Evolutionary conservation across 306 rosid species (phyloP), one percentile per base, ranked within the genome.

Genomic region (Senna tora): DNA sequence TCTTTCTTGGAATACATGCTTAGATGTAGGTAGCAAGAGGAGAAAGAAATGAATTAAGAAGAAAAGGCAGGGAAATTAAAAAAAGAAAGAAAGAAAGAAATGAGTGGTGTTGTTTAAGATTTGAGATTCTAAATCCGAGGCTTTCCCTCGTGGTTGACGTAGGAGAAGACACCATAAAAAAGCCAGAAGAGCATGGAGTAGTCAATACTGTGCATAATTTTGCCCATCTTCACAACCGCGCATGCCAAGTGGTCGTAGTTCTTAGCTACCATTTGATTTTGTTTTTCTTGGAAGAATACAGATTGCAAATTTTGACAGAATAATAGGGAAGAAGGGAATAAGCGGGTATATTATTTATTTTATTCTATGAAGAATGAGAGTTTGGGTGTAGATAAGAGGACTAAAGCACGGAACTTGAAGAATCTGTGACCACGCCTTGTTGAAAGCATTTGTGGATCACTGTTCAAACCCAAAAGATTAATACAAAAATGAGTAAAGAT

Each of bases 111-210:
- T 25, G 3, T 1, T 25, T 25, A 25, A 25, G 30, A 25, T 25
- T 25, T 30, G 20, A 59, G 25, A 47, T 28, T 30, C 79, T 82
- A 89, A 74, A 87, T 87, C 59, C 81, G 80, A 69, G 92, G 87
- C 69, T 86, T 87, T 60, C 87, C 91, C 77, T 91, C 91, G 85
- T 91, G 92, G 77, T 85, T 88, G 38, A 77, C 88, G 69, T 77
- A 78, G 9, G 89, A 85, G 83, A 82, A 85, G 13, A 82, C 73
- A 30, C 87, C 89, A 72, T 84, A 84, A 45, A 84, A 77, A 7
- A 87, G 82, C 83, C 82, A 87, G 77, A 91, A 89, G 30, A 87
- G 82, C 68, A 63, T 73, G 0, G 87, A 87, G 78, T 81, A 80
- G 79, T 87, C 86, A 80, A 86, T 77, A 71, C 79, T 74, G 15